Evolutionary conservation across 2,329 filamentous ascomycete genomes (phyloP).

Genomic region (Aspergillus vadensis): DNA sequence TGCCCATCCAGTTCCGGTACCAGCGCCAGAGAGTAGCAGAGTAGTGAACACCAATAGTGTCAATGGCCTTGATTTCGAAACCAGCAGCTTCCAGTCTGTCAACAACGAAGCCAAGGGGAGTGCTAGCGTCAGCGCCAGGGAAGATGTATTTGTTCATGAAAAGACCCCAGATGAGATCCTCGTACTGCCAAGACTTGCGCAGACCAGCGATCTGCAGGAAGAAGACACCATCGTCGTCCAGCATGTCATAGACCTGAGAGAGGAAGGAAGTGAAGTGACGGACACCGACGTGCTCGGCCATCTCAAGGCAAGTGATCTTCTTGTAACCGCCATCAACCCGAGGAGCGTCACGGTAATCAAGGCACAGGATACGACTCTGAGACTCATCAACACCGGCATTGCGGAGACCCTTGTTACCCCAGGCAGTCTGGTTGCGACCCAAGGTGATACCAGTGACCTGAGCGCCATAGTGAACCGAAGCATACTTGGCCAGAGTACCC

Average conservation of each 20-base stretch:
- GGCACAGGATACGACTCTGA: slow-evolving; percentile 90
- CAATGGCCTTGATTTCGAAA: slow-evolving; percentile 87
- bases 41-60: slow-evolving; percentile 96
- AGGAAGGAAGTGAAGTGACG: slow-evolving; percentile 81
- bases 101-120: slow-evolving; percentile 84
- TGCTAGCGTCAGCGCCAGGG: slow-evolving; percentile 93
- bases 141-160: slow-evolving; percentile 99
- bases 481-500: slow-evolving; percentile 93
- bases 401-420: slow-evolving; percentile 89
- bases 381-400: slow-evolving; percentile 78
- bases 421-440: slow-evolving; percentile 92
- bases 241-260: slow-evolving; percentile 88
- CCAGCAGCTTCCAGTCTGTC: slow-evolving; percentile 82
- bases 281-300: slow-evolving; percentile 98
- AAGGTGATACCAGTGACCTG: slow-evolving; percentile 87
- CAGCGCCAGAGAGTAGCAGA: slow-evolving; percentile 95
- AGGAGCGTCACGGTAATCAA: slow-evolving; percentile 95
- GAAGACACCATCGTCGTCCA: slow-evolving; percentile 93
- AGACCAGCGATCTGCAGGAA: slow-evolving; percentile 95
- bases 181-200: slow-evolving; percentile 94
- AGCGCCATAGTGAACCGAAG: slow-evolving; percentile 87
- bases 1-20: slow-evolving; percentile 98
- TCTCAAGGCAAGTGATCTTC: slow-evolving; percentile 96
- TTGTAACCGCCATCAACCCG: slow-evolving; percentile 77
- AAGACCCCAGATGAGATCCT: slow-evolving; percentile 95